Conservation (phyloP, 345 rosid species). For the Acer saccharum region DNA sequence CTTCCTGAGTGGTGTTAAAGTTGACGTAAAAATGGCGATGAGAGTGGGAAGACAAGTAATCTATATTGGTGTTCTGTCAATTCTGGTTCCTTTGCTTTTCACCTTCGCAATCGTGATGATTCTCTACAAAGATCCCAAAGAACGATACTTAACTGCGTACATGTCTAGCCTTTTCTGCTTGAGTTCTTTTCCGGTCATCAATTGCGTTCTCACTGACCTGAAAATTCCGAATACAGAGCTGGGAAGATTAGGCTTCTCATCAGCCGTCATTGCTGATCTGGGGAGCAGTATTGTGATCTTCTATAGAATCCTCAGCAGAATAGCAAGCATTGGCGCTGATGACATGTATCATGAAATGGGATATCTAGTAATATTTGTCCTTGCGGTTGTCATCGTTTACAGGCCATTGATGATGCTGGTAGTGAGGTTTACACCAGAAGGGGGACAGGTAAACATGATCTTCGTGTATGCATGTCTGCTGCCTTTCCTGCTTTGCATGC, state of each 20-base stretch:
- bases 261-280: constrained; percentile 16
- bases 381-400: not conserved
- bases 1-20: constrained; percentile 29
- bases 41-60: constrained; percentile 20
- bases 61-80: constrained; percentile 12
- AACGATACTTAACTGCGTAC: not conserved
- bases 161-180: not conserved
- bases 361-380: not conserved
- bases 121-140: not conserved
- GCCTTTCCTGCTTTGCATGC: not conserved
- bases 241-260: constrained; percentile 23
- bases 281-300: not conserved
- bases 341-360: not conserved
- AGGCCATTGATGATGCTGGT: constrained; percentile 4
- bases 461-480: constrained; percentile 5
- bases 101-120: not conserved
- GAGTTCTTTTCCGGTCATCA: constrained; percentile 25
- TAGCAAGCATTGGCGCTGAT: not conserved
- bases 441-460: not conserved
- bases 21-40: constrained; percentile 15
- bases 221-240: constrained; percentile 29
- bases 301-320: not conserved
- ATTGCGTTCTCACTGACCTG: constrained; percentile 18
- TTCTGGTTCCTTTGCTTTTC: not conserved
- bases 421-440: not conserved